A percentile compares a stretch with the other conserved stretches of the same genome.
Evolutionary conservation across 1,284 basidiomycete genomes (phyloP).

Genomic region (Cryptococcus hybrid): DNA sequence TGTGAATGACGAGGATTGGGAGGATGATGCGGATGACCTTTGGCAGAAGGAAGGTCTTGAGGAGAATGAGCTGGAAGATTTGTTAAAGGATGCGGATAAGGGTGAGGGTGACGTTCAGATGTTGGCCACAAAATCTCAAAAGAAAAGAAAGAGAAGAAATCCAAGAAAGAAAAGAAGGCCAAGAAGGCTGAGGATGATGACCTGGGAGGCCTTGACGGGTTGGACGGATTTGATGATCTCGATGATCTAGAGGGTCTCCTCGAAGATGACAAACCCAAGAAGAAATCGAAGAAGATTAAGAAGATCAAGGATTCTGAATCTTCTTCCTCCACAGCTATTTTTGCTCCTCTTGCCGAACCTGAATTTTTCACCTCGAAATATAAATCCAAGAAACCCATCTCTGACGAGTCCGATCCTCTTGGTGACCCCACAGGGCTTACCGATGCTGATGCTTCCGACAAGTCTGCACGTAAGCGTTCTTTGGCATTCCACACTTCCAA

Average conservation of each 20-base stretch:
- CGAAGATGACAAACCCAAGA: slow-evolving; percentile 28
- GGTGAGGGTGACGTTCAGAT: slow-evolving; percentile 19
- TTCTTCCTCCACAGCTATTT: slow-evolving; percentile 27
- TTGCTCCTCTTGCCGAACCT: slow-evolving; percentile 34
- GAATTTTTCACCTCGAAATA: slow-evolving; percentile 19
- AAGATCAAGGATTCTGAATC: slow-evolving; percentile 4
- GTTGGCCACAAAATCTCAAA: slow-evolving; percentile 29
- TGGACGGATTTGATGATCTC: background rate
- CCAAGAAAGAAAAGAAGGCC: slow-evolving; percentile 27
- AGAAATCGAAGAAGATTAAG: slow-evolving; percentile 41
- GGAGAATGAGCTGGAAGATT: slow-evolving; percentile 42
- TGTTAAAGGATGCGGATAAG: slow-evolving; percentile 29
- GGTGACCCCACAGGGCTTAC: slow-evolving; percentile 72
- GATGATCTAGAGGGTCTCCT: background rate
- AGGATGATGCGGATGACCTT: slow-evolving; percentile 33
- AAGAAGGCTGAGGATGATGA: slow-evolving; percentile 21
- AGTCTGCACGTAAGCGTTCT: slow-evolving; percentile 70
- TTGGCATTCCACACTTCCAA: slow-evolving; percentile 88
- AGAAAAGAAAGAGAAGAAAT: slow-evolving; percentile 31
- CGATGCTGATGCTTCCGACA: slow-evolving; percentile 73
- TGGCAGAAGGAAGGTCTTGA: slow-evolving; percentile 40
- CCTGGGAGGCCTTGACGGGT: background rate
- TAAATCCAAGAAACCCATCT: slow-evolving; percentile 22
- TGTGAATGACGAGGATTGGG: slow-evolving; percentile 12
- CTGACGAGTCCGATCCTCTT: slow-evolving; percentile 59